Base-by-base conservation (phyloP, 805 yeast species). In the Isabelozyma gotoi region DNA sequence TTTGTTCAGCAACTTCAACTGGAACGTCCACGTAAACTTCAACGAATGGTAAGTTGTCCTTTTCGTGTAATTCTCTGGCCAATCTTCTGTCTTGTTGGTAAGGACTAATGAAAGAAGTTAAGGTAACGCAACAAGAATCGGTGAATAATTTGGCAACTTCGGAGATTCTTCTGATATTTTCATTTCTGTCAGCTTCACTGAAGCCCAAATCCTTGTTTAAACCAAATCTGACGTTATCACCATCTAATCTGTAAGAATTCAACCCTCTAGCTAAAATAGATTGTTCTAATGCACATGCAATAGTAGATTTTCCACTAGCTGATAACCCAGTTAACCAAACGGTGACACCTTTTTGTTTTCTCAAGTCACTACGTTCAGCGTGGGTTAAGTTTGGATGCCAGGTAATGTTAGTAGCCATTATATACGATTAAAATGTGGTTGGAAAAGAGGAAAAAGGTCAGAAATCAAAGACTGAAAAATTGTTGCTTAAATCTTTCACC, bases 351-450 rank as follows among this genome's bases (percentile, higher is more conserved):
- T 77, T 75, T 71, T 91, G 97, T 45, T 83, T 82, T 48, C 88
- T 80, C 44, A 87, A 69, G 20, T 63, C 68, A 38, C 79, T 68
- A 59, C 98, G 86, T 70, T 92, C 96, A 16, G 75, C 82, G 65
- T 85, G 89, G 17, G 94, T 83, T 55, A 92, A 73, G 60, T 94
- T 92, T 54, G 81, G 82, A 71, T 92, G 97, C 97, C 98, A 92
- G 52, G 97, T 90, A 65, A 92, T 89, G 63, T 92, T 92, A 34
- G 96, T 84, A 52, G 97, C 94, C 97, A 92, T 92, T n/a, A n/a
- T n/a, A n/a, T n/a, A n/a, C n/a, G n/a, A n/a, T n/a, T n/a, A n/a
- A n/a, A n/a, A n/a, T n/a, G n/a, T n/a, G n/a, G n/a, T n/a, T n/a
- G n/a, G n/a, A n/a, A n/a, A n/a, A n/a, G n/a, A n/a, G n/a, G n/a